Evolutionary conservation across 2,329 filamentous ascomycete species (phyloP).

Genomic region (Hypoxylon sp.): DNA sequence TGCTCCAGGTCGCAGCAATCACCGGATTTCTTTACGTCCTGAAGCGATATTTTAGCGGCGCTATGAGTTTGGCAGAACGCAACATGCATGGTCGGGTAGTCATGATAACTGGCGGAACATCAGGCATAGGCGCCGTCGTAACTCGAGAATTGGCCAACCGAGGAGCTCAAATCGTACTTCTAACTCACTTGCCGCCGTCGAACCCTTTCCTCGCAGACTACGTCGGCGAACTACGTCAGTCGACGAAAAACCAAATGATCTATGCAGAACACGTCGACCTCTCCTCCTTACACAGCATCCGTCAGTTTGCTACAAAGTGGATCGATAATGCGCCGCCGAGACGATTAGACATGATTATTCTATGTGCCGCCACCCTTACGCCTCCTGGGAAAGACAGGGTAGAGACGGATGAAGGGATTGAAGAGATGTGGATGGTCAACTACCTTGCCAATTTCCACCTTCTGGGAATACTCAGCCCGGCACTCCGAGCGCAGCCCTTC

Average conservation of each 20-base stretch:
- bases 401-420: slow-evolving; percentile 83
- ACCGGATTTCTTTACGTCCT: slow-evolving; percentile 60
- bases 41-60: slow-evolving; percentile 85
- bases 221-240: slow-evolving; percentile 85
- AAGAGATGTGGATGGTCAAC: slow-evolving; percentile 94
- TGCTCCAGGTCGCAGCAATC: slow-evolving; percentile 59
- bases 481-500: slow-evolving; percentile 89
- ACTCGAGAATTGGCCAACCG: slow-evolving; percentile 81
- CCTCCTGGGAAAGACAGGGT: slow-evolving; percentile 73
- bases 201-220: slow-evolving; percentile 94
- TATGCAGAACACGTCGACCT: slow-evolving; percentile 97
- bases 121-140: slow-evolving; percentile 87
- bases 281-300: slow-evolving; percentile 87
- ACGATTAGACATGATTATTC: slow-evolving; percentile 88
- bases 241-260: slow-evolving; percentile 86
- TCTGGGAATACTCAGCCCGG: slow-evolving; percentile 90
- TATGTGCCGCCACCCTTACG: slow-evolving; percentile 85
- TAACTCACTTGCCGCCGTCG: slow-evolving; percentile 84
- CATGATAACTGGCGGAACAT: slow-evolving; percentile 94
- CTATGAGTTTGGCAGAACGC: slow-evolving; percentile 80
- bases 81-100: slow-evolving; percentile 94
- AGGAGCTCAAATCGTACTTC: slow-evolving; percentile 90
- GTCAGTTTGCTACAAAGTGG: slow-evolving; percentile 96
- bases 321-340: slow-evolving; percentile 94
- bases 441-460: slow-evolving; percentile 97